phyloP scores from a whole-genome alignment of 257 asterid genomes.

The Solanum rostratum region DNA sequence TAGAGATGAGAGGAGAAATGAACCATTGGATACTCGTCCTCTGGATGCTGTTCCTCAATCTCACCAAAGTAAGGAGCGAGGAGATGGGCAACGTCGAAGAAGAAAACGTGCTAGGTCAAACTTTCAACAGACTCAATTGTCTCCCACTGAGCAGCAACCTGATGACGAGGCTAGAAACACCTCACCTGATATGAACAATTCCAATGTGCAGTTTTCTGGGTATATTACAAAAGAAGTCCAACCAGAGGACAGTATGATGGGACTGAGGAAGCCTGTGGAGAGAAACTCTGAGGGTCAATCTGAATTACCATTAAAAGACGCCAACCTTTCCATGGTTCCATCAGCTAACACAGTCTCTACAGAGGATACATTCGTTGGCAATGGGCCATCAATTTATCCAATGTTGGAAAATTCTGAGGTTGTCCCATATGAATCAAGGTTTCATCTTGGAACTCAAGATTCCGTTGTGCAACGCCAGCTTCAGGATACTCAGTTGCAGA shows the following conservation, averaged over 20 bases:
- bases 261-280: slow-evolving; percentile 14
- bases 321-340: slow-evolving; percentile 21
- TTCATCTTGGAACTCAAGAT: slow-evolving; percentile 11
- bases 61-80: slow-evolving; percentile 19
- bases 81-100: slow-evolving; percentile 18
- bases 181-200: slow-evolving; percentile 25
- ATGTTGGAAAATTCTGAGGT: slow-evolving; percentile 20
- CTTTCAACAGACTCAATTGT: slow-evolving; percentile 8
- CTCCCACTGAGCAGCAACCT: slow-evolving; percentile 19
- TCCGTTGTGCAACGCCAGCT: slow-evolving; percentile 8
- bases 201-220: slow-evolving; percentile 10
- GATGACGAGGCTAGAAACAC: slow-evolving; percentile 16
- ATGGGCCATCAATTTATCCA: slow-evolving; percentile 14
- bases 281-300: slow-evolving; percentile 13
- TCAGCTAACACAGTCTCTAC: slow-evolving; percentile 20
- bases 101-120: slow-evolving; percentile 21
- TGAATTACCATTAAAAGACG: slow-evolving; percentile 19
- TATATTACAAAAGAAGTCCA: slow-evolving; percentile 17
- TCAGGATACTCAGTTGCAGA: slow-evolving; percentile 15
- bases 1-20: slow-evolving; percentile 32
- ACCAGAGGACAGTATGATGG: slow-evolving; percentile 10
- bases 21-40: slow-evolving; percentile 11
- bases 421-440: slow-evolving; percentile 16
- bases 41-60: slow-evolving; percentile 8
- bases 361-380: not conserved